phyloP scores from a whole-genome alignment of 192 early-diverging fungal species.

The Spinellus fusiger region DNA sequence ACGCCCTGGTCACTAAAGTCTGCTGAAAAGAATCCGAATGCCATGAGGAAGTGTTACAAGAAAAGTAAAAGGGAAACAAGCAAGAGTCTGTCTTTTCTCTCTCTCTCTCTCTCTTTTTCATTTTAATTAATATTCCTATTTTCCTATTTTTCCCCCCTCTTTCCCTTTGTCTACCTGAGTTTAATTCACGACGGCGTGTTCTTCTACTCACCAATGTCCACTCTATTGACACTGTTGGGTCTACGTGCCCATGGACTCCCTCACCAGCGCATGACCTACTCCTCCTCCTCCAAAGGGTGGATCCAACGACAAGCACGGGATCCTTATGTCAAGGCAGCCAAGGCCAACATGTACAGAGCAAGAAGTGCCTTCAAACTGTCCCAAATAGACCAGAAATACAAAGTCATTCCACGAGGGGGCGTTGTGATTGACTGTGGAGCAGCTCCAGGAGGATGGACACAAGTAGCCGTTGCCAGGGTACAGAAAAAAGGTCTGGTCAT shows the following conservation, averaged over 20 bases:
- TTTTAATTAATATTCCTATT: no score
- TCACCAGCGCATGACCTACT: constrained; percentile 8
- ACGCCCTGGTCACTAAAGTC: constrained; percentile 34
- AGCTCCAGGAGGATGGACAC: constrained; percentile 76
- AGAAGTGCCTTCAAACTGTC: constrained; percentile 73
- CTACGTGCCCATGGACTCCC: not conserved
- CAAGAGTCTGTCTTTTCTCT: no score
- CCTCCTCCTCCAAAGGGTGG: constrained; percentile 54
- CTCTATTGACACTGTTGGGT: not conserved
- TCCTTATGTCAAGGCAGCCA: constrained; percentile 56
- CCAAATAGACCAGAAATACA: constrained; percentile 47
- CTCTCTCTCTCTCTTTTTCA: no score
- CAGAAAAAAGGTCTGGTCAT: constrained; percentile 42
- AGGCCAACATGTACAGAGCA: constrained; percentile 54
- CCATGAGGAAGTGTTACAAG: constrained; percentile 5
- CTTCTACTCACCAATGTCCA: not conserved
- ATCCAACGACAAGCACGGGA: constrained; percentile 58
- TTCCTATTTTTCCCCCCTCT: no score
- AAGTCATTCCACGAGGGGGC: constrained; percentile 16
- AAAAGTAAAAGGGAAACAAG: not conserved
- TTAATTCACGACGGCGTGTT: no score
- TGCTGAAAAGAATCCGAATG: constrained; percentile 29
- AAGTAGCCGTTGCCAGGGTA: constrained; percentile 50
- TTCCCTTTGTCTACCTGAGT: no score
- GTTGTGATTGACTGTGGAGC: constrained; percentile 62